These are phyloP conservation scores for Lentinula sp. DNA, from an alignment of 768 basidiomycete species.

Conservation along the genomic window DNA sequence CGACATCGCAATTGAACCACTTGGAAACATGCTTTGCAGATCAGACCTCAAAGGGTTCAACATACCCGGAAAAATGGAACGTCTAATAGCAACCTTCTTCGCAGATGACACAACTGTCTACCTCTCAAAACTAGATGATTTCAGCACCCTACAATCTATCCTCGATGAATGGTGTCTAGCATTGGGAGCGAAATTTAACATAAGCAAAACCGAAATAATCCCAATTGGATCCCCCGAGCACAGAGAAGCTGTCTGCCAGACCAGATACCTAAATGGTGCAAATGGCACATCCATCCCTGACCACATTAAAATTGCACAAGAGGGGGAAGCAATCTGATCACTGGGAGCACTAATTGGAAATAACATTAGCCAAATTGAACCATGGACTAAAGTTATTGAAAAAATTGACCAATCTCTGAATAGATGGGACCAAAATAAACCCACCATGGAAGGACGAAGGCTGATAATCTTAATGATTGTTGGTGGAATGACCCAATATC, in stretches of 20 bases:
- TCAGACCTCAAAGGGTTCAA: conserved; percentile 22
- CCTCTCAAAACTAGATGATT: conserved; percentile 22
- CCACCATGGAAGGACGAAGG: conserved; percentile 20
- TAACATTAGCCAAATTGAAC: conserved; percentile 7
- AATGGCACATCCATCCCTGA: conserved; percentile 13
- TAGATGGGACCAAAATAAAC: conserved; percentile 20
- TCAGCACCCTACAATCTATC: conserved; percentile 16
- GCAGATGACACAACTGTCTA: conserved; percentile 35
- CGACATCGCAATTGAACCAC: conserved; percentile 28
- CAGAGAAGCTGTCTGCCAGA: background rate
- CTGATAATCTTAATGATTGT: conserved; percentile 21
- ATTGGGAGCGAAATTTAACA: conserved; percentile 36
- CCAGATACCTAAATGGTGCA: background rate
- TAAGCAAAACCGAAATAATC: conserved; percentile 31
- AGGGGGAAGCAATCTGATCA: conserved; percentile 18
- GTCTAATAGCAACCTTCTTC: conserved; percentile 27
- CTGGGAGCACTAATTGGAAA: conserved; percentile 26
- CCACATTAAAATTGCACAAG: conserved; percentile 21
- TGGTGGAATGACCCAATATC: conserved; percentile 28
- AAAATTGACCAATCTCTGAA: conserved; percentile 16
- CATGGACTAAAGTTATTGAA: conserved; percentile 22
- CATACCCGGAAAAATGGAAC: conserved; percentile 11
- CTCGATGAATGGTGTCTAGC: conserved; percentile 33
- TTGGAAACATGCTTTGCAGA: conserved; percentile 22
- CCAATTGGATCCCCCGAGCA: background rate